Conservation (phyloP, 2,329 filamentous ascomycete species). For the Triangularia setosa region DNA sequence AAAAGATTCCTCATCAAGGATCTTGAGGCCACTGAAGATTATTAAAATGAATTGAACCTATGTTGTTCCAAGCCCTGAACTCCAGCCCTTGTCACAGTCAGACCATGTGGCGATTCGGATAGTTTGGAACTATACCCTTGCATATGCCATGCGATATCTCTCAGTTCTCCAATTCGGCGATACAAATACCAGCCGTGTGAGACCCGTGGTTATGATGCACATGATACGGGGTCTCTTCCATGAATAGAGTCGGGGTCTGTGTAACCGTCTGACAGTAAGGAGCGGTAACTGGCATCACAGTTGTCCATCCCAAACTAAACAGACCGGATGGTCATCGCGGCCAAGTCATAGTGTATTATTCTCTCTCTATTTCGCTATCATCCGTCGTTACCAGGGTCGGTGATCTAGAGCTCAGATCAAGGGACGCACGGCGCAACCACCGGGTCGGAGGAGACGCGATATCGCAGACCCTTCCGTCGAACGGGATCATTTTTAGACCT, state of each 20-base stretch:
- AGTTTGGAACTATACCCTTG: background rate
- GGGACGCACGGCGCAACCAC: too few relatives aligned
- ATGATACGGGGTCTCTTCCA: conserved; percentile 2
- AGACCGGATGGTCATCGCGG: too few relatives aligned
- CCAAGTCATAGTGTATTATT: background rate
- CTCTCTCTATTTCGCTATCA: background rate
- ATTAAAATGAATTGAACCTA: too few relatives aligned
- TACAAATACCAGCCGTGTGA: conserved; percentile 9
- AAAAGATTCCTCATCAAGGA: too few relatives aligned
- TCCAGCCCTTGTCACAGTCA: too few relatives aligned
- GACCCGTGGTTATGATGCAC: background rate
- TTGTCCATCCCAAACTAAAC: too few relatives aligned
- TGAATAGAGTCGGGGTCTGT: background rate
- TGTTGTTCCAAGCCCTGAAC: too few relatives aligned
- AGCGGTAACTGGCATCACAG: too few relatives aligned
- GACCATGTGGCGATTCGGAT: background rate
- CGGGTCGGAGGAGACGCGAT: background rate
- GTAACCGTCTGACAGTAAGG: too few relatives aligned
- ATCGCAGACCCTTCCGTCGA: background rate
- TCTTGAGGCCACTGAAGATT: too few relatives aligned
- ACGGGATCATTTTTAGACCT: background rate
- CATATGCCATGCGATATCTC: background rate
- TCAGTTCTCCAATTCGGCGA: background rate
- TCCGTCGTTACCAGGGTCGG: background rate
- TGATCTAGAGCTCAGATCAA: background rate